Conservation (phyloP, 139 green algal genomes). For the Haematococcus lacustris region DNA sequence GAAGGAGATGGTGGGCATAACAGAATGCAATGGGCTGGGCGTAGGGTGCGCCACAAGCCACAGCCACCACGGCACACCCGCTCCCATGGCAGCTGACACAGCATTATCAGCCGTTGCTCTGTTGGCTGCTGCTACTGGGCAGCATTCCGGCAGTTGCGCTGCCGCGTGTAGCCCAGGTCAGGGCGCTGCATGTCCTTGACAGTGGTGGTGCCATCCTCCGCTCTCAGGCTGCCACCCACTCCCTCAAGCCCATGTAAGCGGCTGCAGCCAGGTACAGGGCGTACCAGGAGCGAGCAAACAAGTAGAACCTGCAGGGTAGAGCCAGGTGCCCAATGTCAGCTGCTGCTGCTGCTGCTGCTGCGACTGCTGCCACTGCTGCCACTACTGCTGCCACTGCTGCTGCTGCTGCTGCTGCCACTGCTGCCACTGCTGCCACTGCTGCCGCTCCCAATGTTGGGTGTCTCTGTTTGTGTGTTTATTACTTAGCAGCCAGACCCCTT, state of each 20-base stretch:
- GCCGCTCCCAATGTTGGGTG: too few relatives aligned
- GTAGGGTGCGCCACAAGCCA: too few relatives aligned
- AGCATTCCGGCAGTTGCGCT: background rate
- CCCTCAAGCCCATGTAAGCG: constrained; percentile 13
- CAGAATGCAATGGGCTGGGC: too few relatives aligned
- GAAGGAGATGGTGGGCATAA: too few relatives aligned
- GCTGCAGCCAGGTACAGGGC: constrained; percentile 48
- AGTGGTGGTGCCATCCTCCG: background rate
- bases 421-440: too few relatives aligned
- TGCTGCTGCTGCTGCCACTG: too few relatives aligned
- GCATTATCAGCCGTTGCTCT: background rate
- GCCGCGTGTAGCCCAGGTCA: background rate
- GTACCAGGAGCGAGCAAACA: constrained; percentile 66
- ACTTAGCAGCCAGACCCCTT: background rate
- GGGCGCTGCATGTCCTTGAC: background rate
- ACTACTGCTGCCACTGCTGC: too few relatives aligned
- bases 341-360: background rate
- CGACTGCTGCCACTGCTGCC: background rate
- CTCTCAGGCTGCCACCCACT: background rate
- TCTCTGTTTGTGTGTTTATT: background rate
- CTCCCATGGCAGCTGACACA: too few relatives aligned
- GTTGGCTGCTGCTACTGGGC: background rate
- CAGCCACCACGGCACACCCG: too few relatives aligned
- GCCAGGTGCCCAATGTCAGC: background rate
- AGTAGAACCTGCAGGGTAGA: constrained; percentile 37